Percentiles rank a stretch among this genome's conserved stretches.
phyloP scores from a whole-genome alignment of 208 protist genomes.

The Strigomonas culicis region DNA sequence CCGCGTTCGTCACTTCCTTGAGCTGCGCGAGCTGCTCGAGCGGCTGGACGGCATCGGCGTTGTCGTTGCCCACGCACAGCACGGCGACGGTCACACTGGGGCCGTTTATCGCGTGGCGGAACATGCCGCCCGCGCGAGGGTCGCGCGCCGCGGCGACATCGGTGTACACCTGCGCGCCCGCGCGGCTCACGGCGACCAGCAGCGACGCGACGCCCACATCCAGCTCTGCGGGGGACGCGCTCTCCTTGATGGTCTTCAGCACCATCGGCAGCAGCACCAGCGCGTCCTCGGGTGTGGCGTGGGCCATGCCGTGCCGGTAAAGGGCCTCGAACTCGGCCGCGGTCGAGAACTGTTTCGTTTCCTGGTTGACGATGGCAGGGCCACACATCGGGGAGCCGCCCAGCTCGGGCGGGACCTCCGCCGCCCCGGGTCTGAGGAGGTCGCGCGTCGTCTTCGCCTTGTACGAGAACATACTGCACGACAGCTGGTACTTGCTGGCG shows the following conservation, averaged over 20 bases:
- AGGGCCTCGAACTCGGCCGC: slow-evolving; percentile 24
- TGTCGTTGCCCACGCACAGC: slow-evolving; percentile 27
- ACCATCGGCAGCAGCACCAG: slow-evolving; percentile 39
- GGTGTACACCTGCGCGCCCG: slow-evolving; percentile 25
- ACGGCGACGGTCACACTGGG: slow-evolving; percentile 32
- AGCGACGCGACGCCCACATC: slow-evolving; percentile 48
- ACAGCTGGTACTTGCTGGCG: slow-evolving; percentile 25
- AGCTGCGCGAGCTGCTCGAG: slow-evolving; percentile 29
- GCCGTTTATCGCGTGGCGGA: slow-evolving; percentile 45
- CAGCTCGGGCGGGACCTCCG: slow-evolving; percentile 22
- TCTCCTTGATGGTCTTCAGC: slow-evolving; percentile 37
- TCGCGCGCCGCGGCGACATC: slow-evolving; percentile 26
- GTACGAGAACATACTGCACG: slow-evolving; percentile 28
- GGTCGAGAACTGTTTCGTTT: slow-evolving; percentile 18
- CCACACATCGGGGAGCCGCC: slow-evolving; percentile 54
- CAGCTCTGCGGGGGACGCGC: slow-evolving; percentile 8
- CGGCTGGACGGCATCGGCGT: slow-evolving; percentile 13
- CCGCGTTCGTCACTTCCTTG: slow-evolving; percentile 33
- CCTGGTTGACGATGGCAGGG: slow-evolving; percentile 30
- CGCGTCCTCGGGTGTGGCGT: slow-evolving; percentile 20
- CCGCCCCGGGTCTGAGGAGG: slow-evolving; percentile 24
- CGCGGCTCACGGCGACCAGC: slow-evolving; percentile 31
- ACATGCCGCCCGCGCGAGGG: slow-evolving; percentile 23
- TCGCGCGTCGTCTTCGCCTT: slow-evolving; percentile 28
- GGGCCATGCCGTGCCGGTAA: slow-evolving; percentile 20